Evolutionary conservation across 176 grass and related monocot genomes (phyloP).

Genomic region (Luzula sylvatica): DNA sequence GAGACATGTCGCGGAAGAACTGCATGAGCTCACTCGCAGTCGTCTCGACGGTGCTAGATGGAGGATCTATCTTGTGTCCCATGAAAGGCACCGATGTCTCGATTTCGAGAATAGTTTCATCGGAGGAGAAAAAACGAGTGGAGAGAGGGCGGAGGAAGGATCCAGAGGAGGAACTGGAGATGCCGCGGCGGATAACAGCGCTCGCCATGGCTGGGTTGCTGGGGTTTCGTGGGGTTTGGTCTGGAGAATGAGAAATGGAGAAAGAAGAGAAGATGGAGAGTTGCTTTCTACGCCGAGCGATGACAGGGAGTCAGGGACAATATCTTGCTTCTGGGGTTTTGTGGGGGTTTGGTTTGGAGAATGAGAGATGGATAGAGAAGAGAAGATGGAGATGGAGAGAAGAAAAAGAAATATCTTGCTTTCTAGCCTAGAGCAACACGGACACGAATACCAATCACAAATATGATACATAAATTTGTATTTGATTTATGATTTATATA

Average conservation of each 20-base stretch:
- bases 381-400: too few relatives aligned
- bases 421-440: too few relatives aligned
- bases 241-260: not conserved
- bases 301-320: too few relatives aligned
- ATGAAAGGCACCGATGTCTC: constrained; percentile 62
- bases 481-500: too few relatives aligned
- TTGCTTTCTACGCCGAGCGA: too few relatives aligned
- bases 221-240: not conserved
- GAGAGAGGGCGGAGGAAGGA: constrained; percentile 42
- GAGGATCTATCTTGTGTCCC: constrained; percentile 41
- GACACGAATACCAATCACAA: too few relatives aligned
- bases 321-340: not conserved
- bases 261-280: not conserved
- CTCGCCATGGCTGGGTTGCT: constrained; percentile 25
- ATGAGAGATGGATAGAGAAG: not conserved
- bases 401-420: too few relatives aligned
- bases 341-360: not conserved
- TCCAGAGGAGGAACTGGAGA: constrained; percentile 15
- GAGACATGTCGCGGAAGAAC: constrained; percentile 57
- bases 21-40: constrained; percentile 28
- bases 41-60: constrained; percentile 23
- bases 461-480: too few relatives aligned
- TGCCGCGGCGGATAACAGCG: constrained; percentile 38
- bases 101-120: constrained; percentile 30
- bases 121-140: constrained; percentile 11